Evolutionary conservation across 495 filamentous ascomycete genomes (phyloP), one percentile per base, ranked within the genome.

Genomic region (Parachaetomium inaequale): DNA sequence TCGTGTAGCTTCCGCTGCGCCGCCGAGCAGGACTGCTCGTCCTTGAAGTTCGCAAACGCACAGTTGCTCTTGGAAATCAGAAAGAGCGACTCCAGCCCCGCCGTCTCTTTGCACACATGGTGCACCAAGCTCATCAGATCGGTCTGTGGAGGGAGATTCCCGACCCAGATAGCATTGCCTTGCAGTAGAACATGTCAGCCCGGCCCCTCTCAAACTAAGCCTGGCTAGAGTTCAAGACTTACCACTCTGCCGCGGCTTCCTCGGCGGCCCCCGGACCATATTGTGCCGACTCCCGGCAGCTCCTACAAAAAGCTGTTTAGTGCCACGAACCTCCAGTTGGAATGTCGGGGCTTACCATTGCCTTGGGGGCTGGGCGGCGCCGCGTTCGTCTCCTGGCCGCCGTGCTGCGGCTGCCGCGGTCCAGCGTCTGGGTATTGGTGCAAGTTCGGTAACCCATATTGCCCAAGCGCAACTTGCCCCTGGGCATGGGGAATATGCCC

Each of bases 31-130:
- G 88, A 84, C 14, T 75, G 77, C 63, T 96, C 94, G 46, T 89
- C 90, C 63, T 86, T 88, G 69, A 96, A 98, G 69, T 98, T 98
- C 68, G 96, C 90, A 79, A 98, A 98, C 0, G 93, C 94, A 70
- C 94, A 98, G 68, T 96, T 97, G 74, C 92, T 97, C 72, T 96
- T 98, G 4, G 94, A 94, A 29, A 98, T 98, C 26, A 97, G 78
- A 65, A 96, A 96, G 25, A 98, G 82, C 43, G 92, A 96, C 73
- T 96, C 90, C 38, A 98, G 84, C 23, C 92, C 89, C 0, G 82
- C 86, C 0, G 90, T 87, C 60, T 93, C 92, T 61, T 82, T 85
- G 28, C 91, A 96, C 58, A 97, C 96, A 70, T 97, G 88, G 63
- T 96, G 88, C 61, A 96, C 96, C 19, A 98, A 78, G 61, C 85